A percentile compares a stretch with the other conserved stretches of the same genome.
Evolutionary conservation across 805 yeast species (phyloP).

Genomic region (Zygosaccharomyces pseudorouxii): DNA sequence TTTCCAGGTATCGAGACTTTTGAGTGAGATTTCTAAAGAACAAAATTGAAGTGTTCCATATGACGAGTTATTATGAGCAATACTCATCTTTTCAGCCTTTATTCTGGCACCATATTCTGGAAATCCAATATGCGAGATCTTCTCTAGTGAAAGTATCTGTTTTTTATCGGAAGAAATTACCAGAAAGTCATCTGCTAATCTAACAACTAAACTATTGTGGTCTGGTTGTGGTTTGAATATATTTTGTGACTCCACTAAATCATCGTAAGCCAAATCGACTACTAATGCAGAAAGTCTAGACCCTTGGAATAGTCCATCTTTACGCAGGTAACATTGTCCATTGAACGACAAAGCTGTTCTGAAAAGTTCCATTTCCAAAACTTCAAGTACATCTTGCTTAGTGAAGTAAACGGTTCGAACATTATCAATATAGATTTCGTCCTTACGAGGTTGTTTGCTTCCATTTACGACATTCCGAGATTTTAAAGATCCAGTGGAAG

Average conservation of each 20-base stretch:
- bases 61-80: conserved; percentile 21
- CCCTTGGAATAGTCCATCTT: conserved; percentile 80
- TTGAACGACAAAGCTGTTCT: conserved; percentile 43
- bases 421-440: conserved; percentile 32
- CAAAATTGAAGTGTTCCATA: conserved; percentile 36
- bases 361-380: conserved; percentile 51
- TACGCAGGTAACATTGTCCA: conserved; percentile 42
- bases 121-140: conserved; percentile 37
- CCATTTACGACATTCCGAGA: conserved; percentile 22
- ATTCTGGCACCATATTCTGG: conserved; percentile 40
- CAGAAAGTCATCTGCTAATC: conserved; percentile 84
- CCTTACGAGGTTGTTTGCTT: conserved; percentile 5
- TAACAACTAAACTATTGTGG: conserved; percentile 40
- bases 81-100: conserved; percentile 39
- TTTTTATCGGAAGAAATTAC: conserved; percentile 48
- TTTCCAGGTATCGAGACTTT: conserved; percentile 37
- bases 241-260: conserved; percentile 41
- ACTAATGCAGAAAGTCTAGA: conserved; percentile 67
- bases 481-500: conserved; percentile 15
- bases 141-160: conserved; percentile 32
- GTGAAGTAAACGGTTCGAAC: conserved; percentile 36
- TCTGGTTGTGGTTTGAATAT: conserved; percentile 27
- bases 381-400: conserved; percentile 42
- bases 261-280: conserved; percentile 70
- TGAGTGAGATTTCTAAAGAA: conserved; percentile 39